Evolutionary conservation across 257 asterid genomes (phyloP).

Genomic region (Craterostigma plantagineum): DNA sequence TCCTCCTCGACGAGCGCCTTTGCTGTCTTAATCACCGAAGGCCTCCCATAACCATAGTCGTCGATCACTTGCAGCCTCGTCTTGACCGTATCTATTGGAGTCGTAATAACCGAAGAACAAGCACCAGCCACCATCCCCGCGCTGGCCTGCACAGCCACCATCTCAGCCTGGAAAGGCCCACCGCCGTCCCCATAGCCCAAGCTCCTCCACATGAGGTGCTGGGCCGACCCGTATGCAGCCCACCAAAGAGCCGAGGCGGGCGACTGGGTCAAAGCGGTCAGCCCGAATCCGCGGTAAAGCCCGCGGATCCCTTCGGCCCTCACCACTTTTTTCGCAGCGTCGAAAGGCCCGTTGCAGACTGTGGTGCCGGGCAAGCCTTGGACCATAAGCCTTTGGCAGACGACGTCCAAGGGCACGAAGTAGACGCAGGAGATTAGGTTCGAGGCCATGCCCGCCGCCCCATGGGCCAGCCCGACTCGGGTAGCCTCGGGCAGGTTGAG

Average conservation of each 20-base stretch:
- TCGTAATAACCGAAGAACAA: constrained; percentile 61
- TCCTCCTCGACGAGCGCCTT: constrained; percentile 60
- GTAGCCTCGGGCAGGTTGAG: constrained; percentile 68
- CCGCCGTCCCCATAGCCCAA: constrained; percentile 42
- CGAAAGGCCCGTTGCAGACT: constrained; percentile 56
- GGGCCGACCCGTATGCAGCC: constrained; percentile 87
- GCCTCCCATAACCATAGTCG: constrained; percentile 74
- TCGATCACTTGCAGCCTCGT: constrained; percentile 91
- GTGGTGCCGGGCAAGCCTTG: constrained; percentile 83
- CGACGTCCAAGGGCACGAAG: constrained; percentile 92
- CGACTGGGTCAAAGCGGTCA: constrained; percentile 56
- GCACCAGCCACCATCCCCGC: constrained; percentile 89
- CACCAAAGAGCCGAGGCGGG: constrained; percentile 98
- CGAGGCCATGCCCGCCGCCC: constrained; percentile 82
- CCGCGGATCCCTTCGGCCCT: constrained; percentile 75
- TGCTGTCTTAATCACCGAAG: constrained; percentile 61
- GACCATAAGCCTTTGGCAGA: constrained; percentile 86
- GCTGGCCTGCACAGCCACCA: constrained; percentile 70
- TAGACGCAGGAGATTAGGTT: constrained; percentile 65
- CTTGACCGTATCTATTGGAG: constrained; percentile 77
- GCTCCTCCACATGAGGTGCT: constrained; percentile 73
- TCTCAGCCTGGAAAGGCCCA: constrained; percentile 49
- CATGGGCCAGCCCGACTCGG: constrained; percentile 57
- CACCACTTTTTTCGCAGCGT: constrained; percentile 40
- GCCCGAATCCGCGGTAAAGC: constrained; percentile 78